Conservation (phyloP, 179 eudicot genomes). For the Amaranthus tricolor region DNA sequence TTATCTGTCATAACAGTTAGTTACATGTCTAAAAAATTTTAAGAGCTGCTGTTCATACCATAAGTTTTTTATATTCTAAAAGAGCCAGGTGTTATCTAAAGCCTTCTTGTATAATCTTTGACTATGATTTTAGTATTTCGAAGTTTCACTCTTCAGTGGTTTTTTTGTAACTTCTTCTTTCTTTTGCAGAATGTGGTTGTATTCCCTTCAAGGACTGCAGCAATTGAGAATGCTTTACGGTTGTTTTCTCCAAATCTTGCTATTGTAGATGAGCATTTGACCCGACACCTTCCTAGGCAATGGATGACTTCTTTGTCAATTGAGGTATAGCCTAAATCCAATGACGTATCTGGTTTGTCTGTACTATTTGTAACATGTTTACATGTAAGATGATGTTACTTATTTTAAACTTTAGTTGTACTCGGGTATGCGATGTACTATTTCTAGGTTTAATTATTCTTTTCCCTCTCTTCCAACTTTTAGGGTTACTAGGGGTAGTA, state of each 20-base stretch:
- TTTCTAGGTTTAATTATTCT: not conserved
- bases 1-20: not conserved
- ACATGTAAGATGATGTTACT: not conserved
- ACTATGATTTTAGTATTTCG: not conserved
- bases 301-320: constrained; percentile 87
- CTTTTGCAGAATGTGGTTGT: constrained; percentile 68
- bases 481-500: not conserved
- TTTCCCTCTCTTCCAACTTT: too few relatives aligned
- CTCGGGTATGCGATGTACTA: not conserved
- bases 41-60: not conserved
- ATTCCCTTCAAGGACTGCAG: constrained; percentile 94
- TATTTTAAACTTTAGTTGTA: not conserved
- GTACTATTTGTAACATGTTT: not conserved
- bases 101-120: not conserved
- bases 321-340: constrained; percentile 46
- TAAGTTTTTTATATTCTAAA: not conserved
- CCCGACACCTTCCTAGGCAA: constrained; percentile 67
- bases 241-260: constrained; percentile 89
- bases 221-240: constrained; percentile 84
- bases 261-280: constrained; percentile 89
- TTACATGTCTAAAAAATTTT: not conserved
- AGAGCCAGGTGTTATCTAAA: not conserved
- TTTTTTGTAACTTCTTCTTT: constrained; percentile 11
- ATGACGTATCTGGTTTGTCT: constrained; percentile 8
- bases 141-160: constrained; percentile 13